Evolutionary conservation across 306 rosid genomes (phyloP).

Genomic region (Rosa multiflora): DNA sequence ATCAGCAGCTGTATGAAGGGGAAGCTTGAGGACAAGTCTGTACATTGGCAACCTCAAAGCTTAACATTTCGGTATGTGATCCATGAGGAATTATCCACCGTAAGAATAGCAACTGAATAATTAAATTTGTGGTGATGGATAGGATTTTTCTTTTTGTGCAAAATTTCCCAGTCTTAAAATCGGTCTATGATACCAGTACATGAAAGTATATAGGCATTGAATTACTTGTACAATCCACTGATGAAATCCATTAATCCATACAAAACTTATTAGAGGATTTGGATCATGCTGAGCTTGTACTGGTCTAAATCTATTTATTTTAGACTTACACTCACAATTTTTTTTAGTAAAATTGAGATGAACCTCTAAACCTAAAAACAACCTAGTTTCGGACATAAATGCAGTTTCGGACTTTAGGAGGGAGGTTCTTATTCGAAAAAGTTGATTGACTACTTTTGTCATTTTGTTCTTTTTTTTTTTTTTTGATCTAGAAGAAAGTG

Average conservation of each 20-base stretch:
- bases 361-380: no score
- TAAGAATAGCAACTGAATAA: neutral
- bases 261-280: neutral
- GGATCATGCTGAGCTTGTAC: no score
- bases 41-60: slow-evolving; percentile 35
- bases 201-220: neutral
- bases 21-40: slow-evolving; percentile 13
- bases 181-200: neutral
- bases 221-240: neutral
- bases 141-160: neutral
- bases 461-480: no score
- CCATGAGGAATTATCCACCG: slow-evolving; percentile 22
- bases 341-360: no score
- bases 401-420: no score
- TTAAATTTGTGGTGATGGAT: neutral
- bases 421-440: no score
- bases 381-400: no score
- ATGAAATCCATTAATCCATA: neutral
- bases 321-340: no score
- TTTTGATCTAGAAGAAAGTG: no score
- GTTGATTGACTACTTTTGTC: no score
- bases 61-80: slow-evolving; percentile 33
- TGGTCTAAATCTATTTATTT: no score
- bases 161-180: neutral
- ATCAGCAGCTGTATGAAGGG: slow-evolving; percentile 12